phyloP scores from a whole-genome alignment of 768 basidiomycete genomes.

The Tubosaeta sp. region DNA sequence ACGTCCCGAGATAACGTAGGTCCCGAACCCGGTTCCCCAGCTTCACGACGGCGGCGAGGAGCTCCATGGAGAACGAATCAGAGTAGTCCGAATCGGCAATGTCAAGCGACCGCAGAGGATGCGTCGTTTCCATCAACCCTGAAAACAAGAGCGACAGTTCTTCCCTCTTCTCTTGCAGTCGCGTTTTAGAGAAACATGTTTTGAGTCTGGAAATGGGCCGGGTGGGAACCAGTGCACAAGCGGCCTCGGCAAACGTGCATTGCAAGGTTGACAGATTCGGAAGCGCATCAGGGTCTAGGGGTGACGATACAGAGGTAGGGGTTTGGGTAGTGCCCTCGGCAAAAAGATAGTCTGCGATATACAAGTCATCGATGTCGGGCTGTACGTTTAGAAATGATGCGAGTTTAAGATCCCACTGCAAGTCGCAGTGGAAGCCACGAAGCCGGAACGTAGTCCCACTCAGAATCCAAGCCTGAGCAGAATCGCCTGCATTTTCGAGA shows the following conservation, averaged over 20 bases:
- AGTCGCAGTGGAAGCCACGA: slow-evolving; percentile 59
- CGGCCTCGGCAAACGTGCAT: slow-evolving; percentile 67
- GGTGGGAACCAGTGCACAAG: slow-evolving; percentile 48
- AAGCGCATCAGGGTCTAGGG: slow-evolving; percentile 33
- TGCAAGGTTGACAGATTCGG: slow-evolving; percentile 52
- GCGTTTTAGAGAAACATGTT: slow-evolving; percentile 62
- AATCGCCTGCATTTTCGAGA: slow-evolving; percentile 24
- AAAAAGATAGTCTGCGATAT: slow-evolving; percentile 34
- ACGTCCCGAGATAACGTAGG: slow-evolving; percentile 58
- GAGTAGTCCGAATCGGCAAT: slow-evolving; percentile 59
- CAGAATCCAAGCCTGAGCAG: slow-evolving; percentile 36
- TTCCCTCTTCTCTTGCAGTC: slow-evolving; percentile 42
- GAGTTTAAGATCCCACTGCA: slow-evolving; percentile 58
- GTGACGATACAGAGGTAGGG: slow-evolving; percentile 15
- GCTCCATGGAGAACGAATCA: slow-evolving; percentile 49
- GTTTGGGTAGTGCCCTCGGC: slow-evolving; percentile 5
- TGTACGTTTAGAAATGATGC: slow-evolving; percentile 32
- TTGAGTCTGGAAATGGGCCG: slow-evolving; percentile 61
- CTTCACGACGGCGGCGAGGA: slow-evolving; percentile 42
- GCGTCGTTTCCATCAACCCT: slow-evolving; percentile 42
- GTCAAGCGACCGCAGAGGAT: slow-evolving; percentile 49
- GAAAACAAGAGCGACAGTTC: slow-evolving; percentile 50
- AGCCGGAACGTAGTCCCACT: slow-evolving; percentile 47
- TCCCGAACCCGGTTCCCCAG: slow-evolving; percentile 32
- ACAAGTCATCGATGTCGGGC: slow-evolving; percentile 24